These are phyloP conservation scores for Suhomyces guaymorum DNA, from an alignment of 1,139 yeast species.

Conservation along the genomic window DNA sequence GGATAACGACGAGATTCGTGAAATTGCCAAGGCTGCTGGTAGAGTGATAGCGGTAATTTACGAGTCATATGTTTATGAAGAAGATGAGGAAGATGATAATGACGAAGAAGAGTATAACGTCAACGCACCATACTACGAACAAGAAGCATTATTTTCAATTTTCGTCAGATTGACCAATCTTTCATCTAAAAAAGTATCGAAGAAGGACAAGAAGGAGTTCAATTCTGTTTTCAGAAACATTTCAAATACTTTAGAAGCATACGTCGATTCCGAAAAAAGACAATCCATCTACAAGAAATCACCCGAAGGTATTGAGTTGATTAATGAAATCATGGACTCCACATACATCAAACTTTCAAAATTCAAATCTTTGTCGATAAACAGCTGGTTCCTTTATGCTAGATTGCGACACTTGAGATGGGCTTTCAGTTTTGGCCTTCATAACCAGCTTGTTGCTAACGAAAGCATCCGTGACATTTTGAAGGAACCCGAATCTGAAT, in stretches of 20 bases:
- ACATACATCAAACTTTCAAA: conserved; percentile 58
- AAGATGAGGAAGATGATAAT: conserved; percentile 27
- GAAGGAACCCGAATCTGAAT: conserved; percentile 39
- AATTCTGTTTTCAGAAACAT: conserved; percentile 68
- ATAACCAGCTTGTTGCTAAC: conserved; percentile 58
- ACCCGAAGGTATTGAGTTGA: conserved; percentile 45
- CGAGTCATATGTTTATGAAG: conserved; percentile 55
- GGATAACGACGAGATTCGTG: conserved; percentile 43
- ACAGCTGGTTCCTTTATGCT: conserved; percentile 65
- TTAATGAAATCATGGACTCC: conserved; percentile 34
- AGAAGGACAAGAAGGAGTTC: conserved; percentile 61
- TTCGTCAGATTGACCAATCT: conserved; percentile 51
- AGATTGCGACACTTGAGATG: conserved; percentile 66
- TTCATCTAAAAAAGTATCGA: conserved; percentile 57
- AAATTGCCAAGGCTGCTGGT: conserved; percentile 55
- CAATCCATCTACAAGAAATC: conserved; percentile 34
- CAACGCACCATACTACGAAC: conserved; percentile 61
- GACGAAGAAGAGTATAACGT: conserved; percentile 43
- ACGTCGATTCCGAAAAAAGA: conserved; percentile 44
- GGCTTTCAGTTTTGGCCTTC: conserved; percentile 71
- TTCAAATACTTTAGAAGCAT: conserved; percentile 48
- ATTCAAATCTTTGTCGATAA: conserved; percentile 58
- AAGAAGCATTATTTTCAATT: conserved; percentile 47
- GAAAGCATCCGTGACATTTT: conserved; percentile 45
- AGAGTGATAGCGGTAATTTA: conserved; percentile 62